A percentile compares a stretch with the other conserved stretches of the same genome.
These are phyloP conservation scores for Lipomyces yamanashiensis DNA, from an alignment of 805 yeast genomes.

Conservation along the genomic window DNA sequence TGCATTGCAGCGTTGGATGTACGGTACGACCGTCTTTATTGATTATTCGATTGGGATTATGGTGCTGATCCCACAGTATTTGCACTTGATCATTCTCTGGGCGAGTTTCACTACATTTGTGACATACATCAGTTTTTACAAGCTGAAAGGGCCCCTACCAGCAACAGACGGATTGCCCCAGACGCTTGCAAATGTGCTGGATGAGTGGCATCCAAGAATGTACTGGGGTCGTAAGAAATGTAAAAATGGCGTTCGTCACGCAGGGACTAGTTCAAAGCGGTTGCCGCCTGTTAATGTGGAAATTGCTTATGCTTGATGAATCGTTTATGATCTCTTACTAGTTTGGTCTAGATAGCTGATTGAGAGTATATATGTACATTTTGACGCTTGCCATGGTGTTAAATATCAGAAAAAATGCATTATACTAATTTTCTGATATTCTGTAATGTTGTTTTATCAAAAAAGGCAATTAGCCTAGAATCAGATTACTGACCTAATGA, in stretches of 20 bases:
- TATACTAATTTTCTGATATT: too few species aligned
- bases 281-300: not conserved
- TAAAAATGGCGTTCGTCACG: not conserved
- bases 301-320: too few species aligned
- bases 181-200: slow-evolving; percentile 3
- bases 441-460: too few species aligned
- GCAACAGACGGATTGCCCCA: slow-evolving; percentile 6
- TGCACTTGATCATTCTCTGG: not conserved
- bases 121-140: not conserved
- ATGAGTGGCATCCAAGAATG: slow-evolving; percentile 8
- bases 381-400: too few species aligned
- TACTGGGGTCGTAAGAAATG: slow-evolving; percentile 12
- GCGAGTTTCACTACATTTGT: not conserved
- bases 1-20: slow-evolving; percentile 18
- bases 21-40: slow-evolving; percentile 4
- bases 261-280: not conserved
- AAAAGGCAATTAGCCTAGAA: too few species aligned
- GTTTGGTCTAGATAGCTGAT: too few species aligned
- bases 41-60: not conserved
- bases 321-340: too few species aligned
- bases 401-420: too few species aligned
- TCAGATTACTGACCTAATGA: too few species aligned
- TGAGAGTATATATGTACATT: too few species aligned
- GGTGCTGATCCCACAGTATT: slow-evolving; percentile 2
- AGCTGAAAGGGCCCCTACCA: not conserved